These are phyloP conservation scores for Malus asiatica DNA, from an alignment of 306 rosid genomes.

Conservation along the genomic window DNA sequence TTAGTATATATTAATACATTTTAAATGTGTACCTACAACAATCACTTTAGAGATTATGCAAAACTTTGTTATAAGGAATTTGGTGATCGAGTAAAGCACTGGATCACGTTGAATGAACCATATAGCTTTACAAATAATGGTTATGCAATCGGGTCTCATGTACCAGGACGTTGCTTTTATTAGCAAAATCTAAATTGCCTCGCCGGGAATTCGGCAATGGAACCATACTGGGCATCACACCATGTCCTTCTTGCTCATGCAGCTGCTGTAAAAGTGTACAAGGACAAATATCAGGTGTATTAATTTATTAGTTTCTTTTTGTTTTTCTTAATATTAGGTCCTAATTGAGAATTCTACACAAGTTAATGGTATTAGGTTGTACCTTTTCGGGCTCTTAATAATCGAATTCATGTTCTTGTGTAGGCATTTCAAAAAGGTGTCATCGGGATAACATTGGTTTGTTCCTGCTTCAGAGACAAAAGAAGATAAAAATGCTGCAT, in stretches of 20 bases:
- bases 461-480: too few relatives aligned
- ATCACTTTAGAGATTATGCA: slow-evolving; percentile 24
- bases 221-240: slow-evolving; percentile 57
- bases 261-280: slow-evolving; percentile 37
- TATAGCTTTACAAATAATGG: slow-evolving; percentile 10
- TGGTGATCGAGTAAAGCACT: slow-evolving; percentile 35
- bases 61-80: slow-evolving; percentile 33
- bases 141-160: slow-evolving; percentile 14
- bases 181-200: slow-evolving; percentile 46
- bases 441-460: too few relatives aligned
- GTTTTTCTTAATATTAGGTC: neutral
- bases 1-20: neutral
- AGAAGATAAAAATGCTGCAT: too few relatives aligned
- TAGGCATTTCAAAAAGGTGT: too few relatives aligned
- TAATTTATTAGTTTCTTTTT: neutral
- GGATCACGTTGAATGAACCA: slow-evolving; percentile 49
- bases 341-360: neutral
- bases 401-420: too few relatives aligned
- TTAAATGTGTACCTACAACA: slow-evolving; percentile 11
- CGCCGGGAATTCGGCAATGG: slow-evolving; percentile 52
- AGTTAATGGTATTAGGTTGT: too few relatives aligned
- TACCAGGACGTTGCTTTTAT: slow-evolving; percentile 35
- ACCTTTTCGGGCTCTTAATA: too few relatives aligned
- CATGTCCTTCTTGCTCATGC: slow-evolving; percentile 59
- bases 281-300: slow-evolving; percentile 45